Evolutionary conservation across 495 filamentous ascomycete species (phyloP), one percentile per base, ranked within the genome.

Genomic region (Annulohypoxylon moriforme): DNA sequence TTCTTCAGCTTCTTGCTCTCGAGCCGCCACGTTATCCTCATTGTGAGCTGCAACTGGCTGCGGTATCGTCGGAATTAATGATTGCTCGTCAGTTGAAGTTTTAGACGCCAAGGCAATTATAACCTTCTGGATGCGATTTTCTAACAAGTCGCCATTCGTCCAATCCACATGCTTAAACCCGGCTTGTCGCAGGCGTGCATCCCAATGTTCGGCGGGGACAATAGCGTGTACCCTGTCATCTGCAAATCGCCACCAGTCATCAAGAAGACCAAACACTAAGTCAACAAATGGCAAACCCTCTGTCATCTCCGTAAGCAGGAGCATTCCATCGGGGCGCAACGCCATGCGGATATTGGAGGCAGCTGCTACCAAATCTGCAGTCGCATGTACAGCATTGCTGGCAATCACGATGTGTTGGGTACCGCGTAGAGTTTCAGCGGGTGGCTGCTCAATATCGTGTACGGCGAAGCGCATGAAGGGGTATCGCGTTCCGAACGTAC

Each of bases 241-340:
- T 4, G 82, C 78, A 18, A 82, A 82, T 1, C 82, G 68, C 85
- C 85, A 87, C 86, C 86, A 88, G 16, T 85, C 85, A 13, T 85
- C 82, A 0, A 86, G 74, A 2, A 84, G 69, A 3, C 85, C 85
- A 58, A 83, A 86, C 0, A 84, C 74, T 2, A 88, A 31, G 60
- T 88, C 85, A 8, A 83, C 73, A 68, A 79, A 84, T 60, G 75
- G 73, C 0, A 80, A 38, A 11, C 60, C 66, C 1, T 71, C 42
- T 0, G 83, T 87, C 55, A 87, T 70, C 69, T 88, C 86, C 0
- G 84, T 14, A 11, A 87, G 56, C n/a, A 75, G 66, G 0, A 87
- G 27, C 44, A 84, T 76, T 0, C 85, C 85, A 60, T 83, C 81
- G 0, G 78, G 72, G 0, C 77, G 78, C 1, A 87, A 70, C 20